Evolutionary conservation across 768 basidiomycete species (phyloP), one percentile per base, ranked within the genome.

Genomic region (Neoboletus magnificus): DNA sequence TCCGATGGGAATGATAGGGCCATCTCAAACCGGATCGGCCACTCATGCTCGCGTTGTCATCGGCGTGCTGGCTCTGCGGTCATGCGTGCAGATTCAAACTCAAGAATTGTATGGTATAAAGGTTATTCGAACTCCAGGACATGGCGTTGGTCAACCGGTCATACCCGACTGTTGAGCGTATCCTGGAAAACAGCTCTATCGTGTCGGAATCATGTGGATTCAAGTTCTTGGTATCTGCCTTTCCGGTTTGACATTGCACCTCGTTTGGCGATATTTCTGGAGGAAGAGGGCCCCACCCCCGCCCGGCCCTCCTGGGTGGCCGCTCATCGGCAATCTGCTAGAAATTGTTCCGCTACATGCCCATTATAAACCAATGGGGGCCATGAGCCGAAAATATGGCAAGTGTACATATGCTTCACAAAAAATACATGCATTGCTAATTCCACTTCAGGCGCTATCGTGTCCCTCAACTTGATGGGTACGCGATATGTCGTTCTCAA

Each of bases 301-400:
- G 5, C 63, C 55, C 12, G 60, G 63, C 3, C 63, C 63, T 0
- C 13, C 35, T 15, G 60, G 56, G 25, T 56, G 54, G 43, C 81
- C 75, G 5, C 32, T 84, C 7, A 68, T 84, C 41, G 83, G 83
- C 30, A 84, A 83, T 58, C 61, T 81, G 8, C 63, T 82, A n/a
- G 81, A 84, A 55, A 77, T 84, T n/a, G n/a, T n/a, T 74, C 82
- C 82, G 27, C 68, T 69, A 15, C 70, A 75, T 37, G 69, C 73
- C 44, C 77, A 79, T 54, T 83, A 82, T 79, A 53, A 79, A 18
- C 79, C 77, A 0, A 81, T 81, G 54, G 73, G 76, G 5, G 69
- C 71, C 30, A 39, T 62, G 56, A 32, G 35, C 36, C 71, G 79
- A 57, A 67, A 68, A 65, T 84, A 76, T 58, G 84, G 84, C 77